These are phyloP conservation scores for Hemisphaericaspora xylanilytica DNA, from an alignment of 1,139 yeast species.

Conservation along the genomic window DNA sequence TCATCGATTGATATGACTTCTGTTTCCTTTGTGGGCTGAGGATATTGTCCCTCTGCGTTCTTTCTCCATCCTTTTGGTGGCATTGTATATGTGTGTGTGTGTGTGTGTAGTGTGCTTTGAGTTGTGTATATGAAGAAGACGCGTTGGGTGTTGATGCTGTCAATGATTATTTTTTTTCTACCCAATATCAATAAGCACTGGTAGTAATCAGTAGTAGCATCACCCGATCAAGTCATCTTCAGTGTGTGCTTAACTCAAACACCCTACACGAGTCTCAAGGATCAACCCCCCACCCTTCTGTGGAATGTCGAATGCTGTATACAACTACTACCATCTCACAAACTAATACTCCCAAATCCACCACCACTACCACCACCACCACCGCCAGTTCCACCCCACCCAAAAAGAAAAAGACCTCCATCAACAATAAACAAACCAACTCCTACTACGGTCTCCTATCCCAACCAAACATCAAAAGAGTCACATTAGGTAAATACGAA, in stretches of 20 bases:
- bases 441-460: slow-evolving; percentile 59
- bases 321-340: background rate
- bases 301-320: slow-evolving; percentile 7
- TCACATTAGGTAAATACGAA: slow-evolving; percentile 61
- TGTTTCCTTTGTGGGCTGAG: slow-evolving; percentile 50
- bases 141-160: too few species aligned
- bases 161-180: too few species aligned
- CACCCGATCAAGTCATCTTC: too few species aligned
- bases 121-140: background rate
- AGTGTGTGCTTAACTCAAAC: too few species aligned
- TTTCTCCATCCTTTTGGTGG: slow-evolving; percentile 86
- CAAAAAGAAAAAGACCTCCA: background rate
- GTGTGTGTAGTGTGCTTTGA: background rate
- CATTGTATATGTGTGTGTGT: slow-evolving; percentile 43
- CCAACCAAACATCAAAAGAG: slow-evolving; percentile 59
- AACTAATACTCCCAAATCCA: too few species aligned
- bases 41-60: slow-evolving; percentile 65
- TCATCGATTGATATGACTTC: slow-evolving; percentile 67
- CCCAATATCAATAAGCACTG: too few species aligned
- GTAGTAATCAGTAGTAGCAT: too few species aligned
- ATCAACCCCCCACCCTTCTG: too few species aligned
- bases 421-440: slow-evolving; percentile 13
- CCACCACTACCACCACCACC: background rate
- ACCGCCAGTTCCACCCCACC: background rate
- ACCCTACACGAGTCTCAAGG: too few species aligned